These are phyloP conservation scores for Zhuliangozyma parablackwelliae DNA, from an alignment of 1,139 yeast species.

Conservation along the genomic window DNA sequence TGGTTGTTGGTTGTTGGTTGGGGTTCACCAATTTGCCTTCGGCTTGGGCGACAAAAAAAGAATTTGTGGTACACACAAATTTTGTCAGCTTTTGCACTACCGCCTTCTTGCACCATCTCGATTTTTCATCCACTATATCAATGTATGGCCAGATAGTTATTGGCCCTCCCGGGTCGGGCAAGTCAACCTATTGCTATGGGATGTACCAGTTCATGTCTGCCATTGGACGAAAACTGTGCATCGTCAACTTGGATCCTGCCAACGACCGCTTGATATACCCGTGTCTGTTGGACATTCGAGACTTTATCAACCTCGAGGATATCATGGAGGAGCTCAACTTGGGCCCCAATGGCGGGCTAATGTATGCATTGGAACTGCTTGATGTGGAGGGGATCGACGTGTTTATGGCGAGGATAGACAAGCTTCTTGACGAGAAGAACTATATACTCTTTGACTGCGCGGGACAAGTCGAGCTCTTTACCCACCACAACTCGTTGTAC, in stretches of 20 bases:
- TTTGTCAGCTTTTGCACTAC: too few relatives aligned
- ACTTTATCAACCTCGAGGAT: constrained; percentile 81
- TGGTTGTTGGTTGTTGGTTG: too few relatives aligned
- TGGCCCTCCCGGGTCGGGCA: constrained; percentile 98
- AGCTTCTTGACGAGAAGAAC: constrained; percentile 53
- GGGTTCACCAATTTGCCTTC: too few relatives aligned
- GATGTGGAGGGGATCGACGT: constrained; percentile 43
- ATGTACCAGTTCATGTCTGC: constrained; percentile 89
- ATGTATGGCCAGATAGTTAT: constrained; percentile 88
- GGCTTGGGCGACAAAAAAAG: too few relatives aligned
- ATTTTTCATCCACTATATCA: background rate
- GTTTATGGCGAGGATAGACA: constrained; percentile 55
- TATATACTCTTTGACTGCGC: constrained; percentile 87
- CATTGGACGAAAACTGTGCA: constrained; percentile 80
- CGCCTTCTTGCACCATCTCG: too few relatives aligned
- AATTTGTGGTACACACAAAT: too few relatives aligned
- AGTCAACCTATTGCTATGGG: constrained; percentile 91
- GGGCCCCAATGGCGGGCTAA: constrained; percentile 95
- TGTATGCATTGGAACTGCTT: constrained; percentile 79
- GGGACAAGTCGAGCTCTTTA: constrained; percentile 47
- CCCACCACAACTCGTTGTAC: constrained; percentile 40
- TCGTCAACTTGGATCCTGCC: constrained; percentile 92
- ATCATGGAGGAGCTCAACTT: constrained; percentile 75
- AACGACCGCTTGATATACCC: constrained; percentile 81
- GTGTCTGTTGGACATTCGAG: constrained; percentile 83